These are phyloP conservation scores for Aspergillus floridensis DNA, from an alignment of 2,329 filamentous ascomycete species.

Conservation along the genomic window DNA sequence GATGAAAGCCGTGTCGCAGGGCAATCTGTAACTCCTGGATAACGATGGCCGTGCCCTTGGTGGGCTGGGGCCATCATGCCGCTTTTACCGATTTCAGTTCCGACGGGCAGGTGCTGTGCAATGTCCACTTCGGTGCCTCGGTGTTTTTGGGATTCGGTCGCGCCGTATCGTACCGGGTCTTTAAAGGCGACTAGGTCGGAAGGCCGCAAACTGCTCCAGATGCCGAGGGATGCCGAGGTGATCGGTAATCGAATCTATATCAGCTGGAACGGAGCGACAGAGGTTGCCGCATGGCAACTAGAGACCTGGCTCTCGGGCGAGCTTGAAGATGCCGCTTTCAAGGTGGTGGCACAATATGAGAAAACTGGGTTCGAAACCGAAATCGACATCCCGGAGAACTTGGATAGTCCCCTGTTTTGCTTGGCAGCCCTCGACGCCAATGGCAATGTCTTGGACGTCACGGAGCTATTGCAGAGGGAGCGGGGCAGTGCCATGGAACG, in stretches of 20 bases:
- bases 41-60: conserved; percentile 46
- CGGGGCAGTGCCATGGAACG: background rate
- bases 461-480: conserved; percentile 14
- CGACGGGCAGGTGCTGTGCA: conserved; percentile 54
- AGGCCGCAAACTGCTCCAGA: conserved; percentile 40
- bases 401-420: conserved; percentile 15
- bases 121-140: conserved; percentile 48
- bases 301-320: conserved; percentile 18
- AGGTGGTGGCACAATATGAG: conserved; percentile 13
- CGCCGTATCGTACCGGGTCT: conserved; percentile 55
- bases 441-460: conserved; percentile 18
- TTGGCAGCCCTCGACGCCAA: conserved; percentile 21
- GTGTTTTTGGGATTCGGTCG: conserved; percentile 31
- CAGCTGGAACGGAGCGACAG: conserved; percentile 50
- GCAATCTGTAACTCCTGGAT: conserved; percentile 42
- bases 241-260: conserved; percentile 35
- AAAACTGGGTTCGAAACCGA: conserved; percentile 35
- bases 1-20: conserved; percentile 41
- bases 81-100: conserved; percentile 51
- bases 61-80: conserved; percentile 52
- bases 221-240: conserved; percentile 20
- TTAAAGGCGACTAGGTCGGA: conserved; percentile 55
- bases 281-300: conserved; percentile 34
- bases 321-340: conserved; percentile 14
- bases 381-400: conserved; percentile 20